phyloP scores from a whole-genome alignment of 768 basidiomycete genomes.

The Suillus brevipes region DNA sequence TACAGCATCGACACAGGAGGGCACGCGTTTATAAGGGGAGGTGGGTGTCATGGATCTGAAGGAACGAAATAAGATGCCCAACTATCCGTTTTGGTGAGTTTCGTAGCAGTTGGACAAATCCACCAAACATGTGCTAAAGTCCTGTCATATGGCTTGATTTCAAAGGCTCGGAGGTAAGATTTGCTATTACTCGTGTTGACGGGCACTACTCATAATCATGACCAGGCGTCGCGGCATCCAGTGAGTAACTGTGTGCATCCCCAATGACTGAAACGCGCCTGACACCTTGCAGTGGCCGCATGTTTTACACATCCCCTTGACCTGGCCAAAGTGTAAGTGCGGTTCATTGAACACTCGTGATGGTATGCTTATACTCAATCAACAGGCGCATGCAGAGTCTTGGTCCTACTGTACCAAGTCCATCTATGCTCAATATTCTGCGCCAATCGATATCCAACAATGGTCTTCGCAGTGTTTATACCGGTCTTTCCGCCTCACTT shows the following conservation, averaged over 20 bases:
- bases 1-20: neutral
- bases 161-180: constrained; percentile 61
- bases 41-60: constrained; percentile 11
- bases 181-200: constrained; percentile 1
- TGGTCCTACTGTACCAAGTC: constrained; percentile 47
- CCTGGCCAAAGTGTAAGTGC: constrained; percentile 77
- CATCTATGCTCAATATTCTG: constrained; percentile 67
- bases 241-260: constrained; percentile 38
- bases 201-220: constrained; percentile 10
- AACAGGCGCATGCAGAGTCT: constrained; percentile 81
- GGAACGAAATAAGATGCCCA: constrained; percentile 23
- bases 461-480: constrained; percentile 75
- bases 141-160: constrained; percentile 8
- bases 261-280: constrained; percentile 1
- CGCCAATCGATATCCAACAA: constrained; percentile 62
- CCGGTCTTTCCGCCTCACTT: constrained; percentile 79
- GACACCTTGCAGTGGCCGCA: constrained; percentile 61
- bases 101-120: neutral
- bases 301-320: constrained; percentile 82
- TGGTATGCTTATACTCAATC: constrained; percentile 6
- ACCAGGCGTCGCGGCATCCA: constrained; percentile 62
- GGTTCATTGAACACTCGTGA: neutral
- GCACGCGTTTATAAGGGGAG: constrained; percentile 19
- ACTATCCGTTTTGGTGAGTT: constrained; percentile 35
- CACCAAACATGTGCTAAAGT: neutral